Evolutionary conservation across 306 rosid species (phyloP).

Genomic region (Rosa persica): DNA sequence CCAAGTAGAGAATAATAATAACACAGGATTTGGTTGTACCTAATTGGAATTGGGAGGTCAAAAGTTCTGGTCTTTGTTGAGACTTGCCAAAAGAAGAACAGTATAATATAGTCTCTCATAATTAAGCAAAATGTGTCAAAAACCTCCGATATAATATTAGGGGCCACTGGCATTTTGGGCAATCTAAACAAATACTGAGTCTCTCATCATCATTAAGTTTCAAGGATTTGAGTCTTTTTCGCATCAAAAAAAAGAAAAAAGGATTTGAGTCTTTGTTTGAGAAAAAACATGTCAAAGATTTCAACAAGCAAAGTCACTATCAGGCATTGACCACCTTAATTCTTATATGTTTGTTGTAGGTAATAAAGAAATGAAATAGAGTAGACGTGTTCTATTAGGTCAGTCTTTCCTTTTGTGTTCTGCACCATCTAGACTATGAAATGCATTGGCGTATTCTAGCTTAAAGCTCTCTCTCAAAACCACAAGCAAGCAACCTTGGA

Average conservation of each 20-base stretch:
- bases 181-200: not conserved
- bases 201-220: not conserved
- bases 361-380: not conserved
- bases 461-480: not conserved
- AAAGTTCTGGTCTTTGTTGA: slow-evolving; percentile 15
- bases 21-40: slow-evolving; percentile 17
- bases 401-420: not conserved
- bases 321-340: slow-evolving; percentile 24
- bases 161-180: slow-evolving; percentile 5
- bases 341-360: not conserved
- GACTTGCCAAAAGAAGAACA: not conserved
- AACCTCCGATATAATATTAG: not conserved
- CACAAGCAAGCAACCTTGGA: slow-evolving; percentile 21
- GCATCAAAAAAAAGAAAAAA: not conserved
- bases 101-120: not conserved
- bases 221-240: slow-evolving; percentile 2
- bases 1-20: not conserved
- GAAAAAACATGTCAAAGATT: slow-evolving; percentile 2
- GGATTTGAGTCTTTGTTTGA: not conserved
- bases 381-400: slow-evolving; percentile 22
- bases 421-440: not conserved
- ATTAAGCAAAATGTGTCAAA: not conserved
- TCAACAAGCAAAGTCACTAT: slow-evolving; percentile 18
- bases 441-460: slow-evolving; percentile 18
- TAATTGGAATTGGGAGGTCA: slow-evolving; percentile 12